Evolutionary conservation across 495 filamentous ascomycete genomes (phyloP).

Genomic region (Astrothelium subdiscretum): DNA sequence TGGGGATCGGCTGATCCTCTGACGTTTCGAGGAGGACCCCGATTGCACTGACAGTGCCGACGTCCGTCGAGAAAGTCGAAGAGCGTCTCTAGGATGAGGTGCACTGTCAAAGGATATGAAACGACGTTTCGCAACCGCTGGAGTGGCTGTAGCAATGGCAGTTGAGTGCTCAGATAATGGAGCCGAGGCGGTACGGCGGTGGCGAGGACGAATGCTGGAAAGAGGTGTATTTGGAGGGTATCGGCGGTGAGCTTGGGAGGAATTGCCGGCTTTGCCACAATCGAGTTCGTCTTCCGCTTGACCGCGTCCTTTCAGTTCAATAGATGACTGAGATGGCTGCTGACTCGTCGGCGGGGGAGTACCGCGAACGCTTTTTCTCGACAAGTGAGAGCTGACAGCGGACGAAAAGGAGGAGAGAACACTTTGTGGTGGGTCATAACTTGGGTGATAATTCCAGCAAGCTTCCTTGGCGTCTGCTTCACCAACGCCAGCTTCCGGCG

Average conservation of each 20-base stretch:
- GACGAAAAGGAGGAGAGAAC: constrained; percentile 31
- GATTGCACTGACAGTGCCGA: background rate
- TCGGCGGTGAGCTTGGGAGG: background rate
- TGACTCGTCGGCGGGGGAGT: background rate
- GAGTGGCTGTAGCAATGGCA: background rate
- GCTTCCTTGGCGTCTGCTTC: constrained; percentile 50
- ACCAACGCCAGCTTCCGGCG: constrained; percentile 29
- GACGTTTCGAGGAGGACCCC: constrained; percentile 9
- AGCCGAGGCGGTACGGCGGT: background rate
- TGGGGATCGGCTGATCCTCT: constrained; percentile 17
- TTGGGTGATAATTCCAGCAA: constrained; percentile 41
- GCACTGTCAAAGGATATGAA: background rate
- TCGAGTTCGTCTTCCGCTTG: background rate
- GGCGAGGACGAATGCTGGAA: background rate
- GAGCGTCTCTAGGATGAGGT: background rate
- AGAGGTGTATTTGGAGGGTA: constrained; percentile 5
- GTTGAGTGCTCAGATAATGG: background rate
- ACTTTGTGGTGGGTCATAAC: constrained; percentile 39
- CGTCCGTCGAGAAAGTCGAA: background rate
- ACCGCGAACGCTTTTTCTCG: background rate
- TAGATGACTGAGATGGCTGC: background rate
- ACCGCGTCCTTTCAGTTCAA: background rate
- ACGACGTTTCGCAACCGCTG: background rate
- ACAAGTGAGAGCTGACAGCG: constrained; percentile 13
- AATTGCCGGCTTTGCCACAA: background rate